Evolutionary conservation across 2,329 filamentous ascomycete genomes (phyloP).

Genomic region (Pyricularia sp.): DNA sequence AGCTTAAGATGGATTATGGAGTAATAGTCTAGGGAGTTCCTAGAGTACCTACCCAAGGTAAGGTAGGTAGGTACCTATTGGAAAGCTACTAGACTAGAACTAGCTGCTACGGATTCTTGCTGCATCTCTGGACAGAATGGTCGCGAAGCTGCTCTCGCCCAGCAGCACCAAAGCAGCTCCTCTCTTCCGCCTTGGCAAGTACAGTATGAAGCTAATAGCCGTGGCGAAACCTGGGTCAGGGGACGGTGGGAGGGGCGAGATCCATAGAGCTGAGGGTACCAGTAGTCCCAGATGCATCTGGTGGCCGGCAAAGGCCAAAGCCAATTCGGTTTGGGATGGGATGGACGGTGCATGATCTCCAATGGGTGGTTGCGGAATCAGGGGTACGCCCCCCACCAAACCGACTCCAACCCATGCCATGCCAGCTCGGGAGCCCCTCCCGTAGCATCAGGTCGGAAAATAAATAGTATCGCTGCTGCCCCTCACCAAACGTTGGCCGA

Average conservation of each 20-base stretch:
- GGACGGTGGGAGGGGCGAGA: not conserved
- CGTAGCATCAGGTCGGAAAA: not conserved
- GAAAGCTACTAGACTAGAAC: too few relatives aligned
- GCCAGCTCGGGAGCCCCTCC: not conserved
- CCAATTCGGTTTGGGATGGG: not conserved
- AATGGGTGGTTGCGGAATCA: conserved; percentile 1
- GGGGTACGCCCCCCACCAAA: not conserved
- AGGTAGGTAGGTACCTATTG: too few relatives aligned
- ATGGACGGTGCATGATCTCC: not conserved
- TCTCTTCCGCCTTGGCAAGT: not conserved
- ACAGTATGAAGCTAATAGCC: not conserved
- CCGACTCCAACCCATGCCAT: not conserved
- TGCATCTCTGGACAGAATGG: not conserved
- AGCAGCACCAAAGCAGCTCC: not conserved
- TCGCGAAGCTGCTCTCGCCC: not conserved
- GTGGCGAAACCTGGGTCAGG: not conserved
- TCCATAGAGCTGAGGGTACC: not conserved
- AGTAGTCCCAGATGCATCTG: not conserved
- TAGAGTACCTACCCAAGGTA: too few relatives aligned
- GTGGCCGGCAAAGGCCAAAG: not conserved
- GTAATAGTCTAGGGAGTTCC: too few relatives aligned
- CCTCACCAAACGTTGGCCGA: not conserved
- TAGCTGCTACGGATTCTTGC: too few relatives aligned
- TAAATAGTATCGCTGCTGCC: not conserved
- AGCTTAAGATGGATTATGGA: not conserved